phyloP scores from a whole-genome alignment of 164 flowering plant genomes.

The Stephania yunnanensis region DNA sequence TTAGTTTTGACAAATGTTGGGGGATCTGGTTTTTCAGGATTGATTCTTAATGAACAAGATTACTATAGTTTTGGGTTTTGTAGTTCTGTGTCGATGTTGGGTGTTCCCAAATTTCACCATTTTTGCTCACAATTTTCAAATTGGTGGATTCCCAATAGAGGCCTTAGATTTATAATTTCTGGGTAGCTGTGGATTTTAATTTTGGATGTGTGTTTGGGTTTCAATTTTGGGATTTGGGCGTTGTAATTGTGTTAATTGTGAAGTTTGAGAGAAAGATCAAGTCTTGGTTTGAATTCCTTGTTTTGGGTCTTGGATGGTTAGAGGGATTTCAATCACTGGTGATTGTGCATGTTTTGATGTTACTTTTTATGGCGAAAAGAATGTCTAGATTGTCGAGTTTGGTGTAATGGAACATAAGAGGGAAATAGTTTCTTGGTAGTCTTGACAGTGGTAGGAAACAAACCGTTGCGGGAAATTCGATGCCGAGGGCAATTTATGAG shows the following conservation, averaged over 20 bases:
- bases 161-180: background rate
- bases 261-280: background rate
- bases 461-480: background rate
- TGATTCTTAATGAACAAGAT: background rate
- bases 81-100: background rate
- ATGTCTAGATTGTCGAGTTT: too few species aligned
- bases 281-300: background rate
- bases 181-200: background rate
- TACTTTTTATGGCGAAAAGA: too few species aligned
- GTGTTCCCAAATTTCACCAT: background rate
- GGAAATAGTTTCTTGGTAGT: background rate
- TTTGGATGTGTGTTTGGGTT: too few species aligned
- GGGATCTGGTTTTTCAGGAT: background rate
- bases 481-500: background rate
- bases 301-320: background rate
- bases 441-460: background rate
- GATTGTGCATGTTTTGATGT: too few species aligned
- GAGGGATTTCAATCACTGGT: too few species aligned
- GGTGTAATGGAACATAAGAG: too few species aligned
- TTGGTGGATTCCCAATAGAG: background rate
- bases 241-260: too few species aligned
- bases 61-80: background rate
- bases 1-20: background rate
- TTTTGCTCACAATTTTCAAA: background rate
- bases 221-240: background rate